Evolutionary conservation across 805 yeast genomes (phyloP).

Genomic region (Candida taoyuanica): DNA sequence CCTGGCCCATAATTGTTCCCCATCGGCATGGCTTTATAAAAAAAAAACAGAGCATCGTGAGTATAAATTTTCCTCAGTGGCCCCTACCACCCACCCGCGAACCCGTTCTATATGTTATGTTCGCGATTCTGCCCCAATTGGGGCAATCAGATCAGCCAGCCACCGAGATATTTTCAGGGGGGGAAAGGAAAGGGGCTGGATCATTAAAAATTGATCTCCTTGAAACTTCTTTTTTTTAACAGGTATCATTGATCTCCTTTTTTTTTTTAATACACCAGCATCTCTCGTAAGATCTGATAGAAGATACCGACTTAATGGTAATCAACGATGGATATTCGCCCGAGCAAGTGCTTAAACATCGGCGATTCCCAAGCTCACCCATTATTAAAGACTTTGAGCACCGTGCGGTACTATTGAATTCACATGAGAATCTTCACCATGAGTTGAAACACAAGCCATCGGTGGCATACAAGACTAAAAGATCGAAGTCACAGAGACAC

Average conservation of each 20-base stretch:
- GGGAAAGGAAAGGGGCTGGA: no score
- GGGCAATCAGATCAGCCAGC: not conserved
- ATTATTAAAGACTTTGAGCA: constrained; percentile 11
- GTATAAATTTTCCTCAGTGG: no score
- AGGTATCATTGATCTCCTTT: no score
- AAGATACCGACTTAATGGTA: not conserved
- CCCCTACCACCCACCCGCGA: no score
- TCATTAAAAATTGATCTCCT: no score
- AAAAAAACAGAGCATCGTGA: no score
- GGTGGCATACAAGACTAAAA: constrained; percentile 3
- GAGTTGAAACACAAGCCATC: constrained; percentile 1
- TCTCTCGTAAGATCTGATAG: not conserved
- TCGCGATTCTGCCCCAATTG: not conserved
- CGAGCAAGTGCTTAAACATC: constrained; percentile 1
- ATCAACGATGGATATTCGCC: not conserved
- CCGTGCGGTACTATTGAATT: constrained; percentile 7
- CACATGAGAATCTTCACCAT: constrained; percentile 6
- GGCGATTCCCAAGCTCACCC: constrained; percentile 8
- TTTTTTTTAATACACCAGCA: not conserved
- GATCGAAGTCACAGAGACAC: not conserved
- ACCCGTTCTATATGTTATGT: not conserved
- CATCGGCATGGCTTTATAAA: no score
- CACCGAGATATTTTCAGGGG: not conserved
- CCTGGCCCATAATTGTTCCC: no score
- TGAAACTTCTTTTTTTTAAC: no score